phyloP scores from a whole-genome alignment of 169 alveolate genomes.

The Perkinsus marinus region DNA sequence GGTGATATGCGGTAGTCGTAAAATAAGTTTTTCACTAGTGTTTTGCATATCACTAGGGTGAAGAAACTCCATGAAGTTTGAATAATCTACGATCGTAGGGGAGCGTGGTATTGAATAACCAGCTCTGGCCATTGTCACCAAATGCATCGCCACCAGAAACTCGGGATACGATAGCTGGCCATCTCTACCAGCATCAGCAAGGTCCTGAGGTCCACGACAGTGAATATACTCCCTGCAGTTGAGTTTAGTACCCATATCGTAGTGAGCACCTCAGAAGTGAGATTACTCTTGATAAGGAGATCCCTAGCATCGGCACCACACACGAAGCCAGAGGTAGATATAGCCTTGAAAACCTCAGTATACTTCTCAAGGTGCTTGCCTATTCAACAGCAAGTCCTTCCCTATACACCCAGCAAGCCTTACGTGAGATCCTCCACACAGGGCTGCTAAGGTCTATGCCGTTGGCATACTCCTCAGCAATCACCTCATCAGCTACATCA shows the following conservation, averaged over 20 bases:
- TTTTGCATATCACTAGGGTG: no score
- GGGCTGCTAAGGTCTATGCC: background rate
- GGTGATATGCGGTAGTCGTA: no score
- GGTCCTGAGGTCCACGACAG: background rate
- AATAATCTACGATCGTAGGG: no score
- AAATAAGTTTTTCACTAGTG: no score
- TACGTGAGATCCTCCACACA: background rate
- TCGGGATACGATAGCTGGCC: background rate
- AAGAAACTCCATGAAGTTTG: no score
- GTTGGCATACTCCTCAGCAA: background rate
- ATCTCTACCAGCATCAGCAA: background rate
- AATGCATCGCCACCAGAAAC: background rate
- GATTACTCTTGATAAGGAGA: background rate
- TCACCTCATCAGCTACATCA: background rate
- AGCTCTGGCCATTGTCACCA: background rate
- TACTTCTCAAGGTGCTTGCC: background rate
- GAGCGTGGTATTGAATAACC: background rate
- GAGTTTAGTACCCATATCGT: background rate
- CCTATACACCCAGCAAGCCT: background rate
- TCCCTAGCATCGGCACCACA: background rate
- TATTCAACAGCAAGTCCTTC: background rate
- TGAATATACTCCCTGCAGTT: background rate
- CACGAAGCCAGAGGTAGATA: background rate
- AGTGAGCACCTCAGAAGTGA: background rate
- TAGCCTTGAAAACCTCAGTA: background rate